Percentiles rank a stretch among this genome's conserved stretches.
phyloP scores from a whole-genome alignment of 352 stramenopile genomes.

The Pythium brassicae region DNA sequence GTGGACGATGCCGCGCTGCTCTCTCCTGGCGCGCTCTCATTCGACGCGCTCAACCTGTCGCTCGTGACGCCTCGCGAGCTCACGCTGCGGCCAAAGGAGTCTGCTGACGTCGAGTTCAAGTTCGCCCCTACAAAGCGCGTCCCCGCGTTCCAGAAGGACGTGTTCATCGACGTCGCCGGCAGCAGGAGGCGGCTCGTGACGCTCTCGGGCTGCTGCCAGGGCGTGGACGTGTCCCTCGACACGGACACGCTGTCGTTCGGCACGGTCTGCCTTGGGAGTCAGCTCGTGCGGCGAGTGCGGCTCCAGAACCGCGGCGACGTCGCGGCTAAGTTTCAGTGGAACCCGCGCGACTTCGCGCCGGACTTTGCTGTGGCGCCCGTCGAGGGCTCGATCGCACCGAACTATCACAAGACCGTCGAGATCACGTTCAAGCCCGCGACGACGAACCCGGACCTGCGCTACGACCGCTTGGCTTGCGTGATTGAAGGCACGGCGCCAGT shows the following conservation, averaged over 20 bases:
- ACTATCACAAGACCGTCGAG: conserved; percentile 86
- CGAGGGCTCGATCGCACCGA: conserved; percentile 80
- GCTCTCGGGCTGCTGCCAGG: conserved; percentile 82
- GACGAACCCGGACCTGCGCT: conserved; percentile 86
- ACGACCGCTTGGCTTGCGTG: conserved; percentile 68
- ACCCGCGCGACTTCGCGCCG: conserved; percentile 54
- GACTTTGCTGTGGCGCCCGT: conserved; percentile 81
- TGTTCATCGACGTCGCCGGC: conserved; percentile 62
- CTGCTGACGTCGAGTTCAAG: conserved; percentile 60
- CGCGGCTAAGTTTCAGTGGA: conserved; percentile 87
- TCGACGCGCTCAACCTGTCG: conserved; percentile 47
- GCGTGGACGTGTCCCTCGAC: conserved; percentile 89
- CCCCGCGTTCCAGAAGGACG: conserved; percentile 55
- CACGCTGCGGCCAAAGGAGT: conserved; percentile 73
- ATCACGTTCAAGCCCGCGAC: conserved; percentile 83
- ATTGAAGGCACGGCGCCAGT: conserved; percentile 62
- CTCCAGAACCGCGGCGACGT: conserved; percentile 92
- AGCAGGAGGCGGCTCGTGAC: conserved; percentile 72
- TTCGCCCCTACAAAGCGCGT: conserved; percentile 72
- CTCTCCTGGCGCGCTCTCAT: conserved; percentile 16
- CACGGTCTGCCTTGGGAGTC: conserved; percentile 83
- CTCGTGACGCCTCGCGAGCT: conserved; percentile 67
- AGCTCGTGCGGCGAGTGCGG: conserved; percentile 76
- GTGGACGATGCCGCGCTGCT: conserved; percentile 20
- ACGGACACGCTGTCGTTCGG: conserved; percentile 89